phyloP scores from a whole-genome alignment of 228 moss, liverwort and hornwort genomes.

The Sphagnum magellanicum region DNA sequence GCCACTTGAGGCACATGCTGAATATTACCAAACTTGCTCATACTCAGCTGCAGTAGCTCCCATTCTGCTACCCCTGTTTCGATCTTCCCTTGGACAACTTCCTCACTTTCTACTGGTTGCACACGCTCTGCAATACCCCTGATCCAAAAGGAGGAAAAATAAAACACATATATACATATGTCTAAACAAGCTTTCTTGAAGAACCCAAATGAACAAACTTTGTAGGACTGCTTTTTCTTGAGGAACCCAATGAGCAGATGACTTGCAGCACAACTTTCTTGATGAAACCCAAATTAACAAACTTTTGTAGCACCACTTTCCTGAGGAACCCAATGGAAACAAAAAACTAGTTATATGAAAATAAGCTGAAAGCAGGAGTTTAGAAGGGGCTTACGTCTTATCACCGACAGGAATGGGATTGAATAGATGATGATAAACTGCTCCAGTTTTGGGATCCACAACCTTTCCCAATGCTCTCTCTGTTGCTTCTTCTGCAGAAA shows the following conservation, averaged over 20 bases:
- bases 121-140: constrained; percentile 56
- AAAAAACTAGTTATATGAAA: no score
- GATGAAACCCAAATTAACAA: no score
- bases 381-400: constrained; percentile 27
- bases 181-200: neutral
- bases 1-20: constrained; percentile 25
- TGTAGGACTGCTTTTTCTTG: neutral
- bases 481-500: constrained; percentile 36
- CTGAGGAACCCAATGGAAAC: no score
- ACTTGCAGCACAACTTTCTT: no score
- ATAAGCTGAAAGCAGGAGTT: no score
- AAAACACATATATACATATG: neutral
- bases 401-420: constrained; percentile 33
- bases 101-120: constrained; percentile 33
- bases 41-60: constrained; percentile 12
- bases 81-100: constrained; percentile 31
- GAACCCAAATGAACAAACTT: neutral
- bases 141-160: neutral
- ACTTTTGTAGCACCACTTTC: no score
- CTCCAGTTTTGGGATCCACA: constrained; percentile 53
- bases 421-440: constrained; percentile 46
- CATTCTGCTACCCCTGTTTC: constrained; percentile 13
- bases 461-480: constrained; percentile 27
- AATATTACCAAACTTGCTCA: constrained; percentile 42
- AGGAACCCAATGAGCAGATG: neutral